A percentile compares a stretch with the other conserved stretches of the same genome.
These are phyloP conservation scores for Cicer chorassanicum DNA, from an alignment of 306 rosid genomes.

Conservation along the genomic window DNA sequence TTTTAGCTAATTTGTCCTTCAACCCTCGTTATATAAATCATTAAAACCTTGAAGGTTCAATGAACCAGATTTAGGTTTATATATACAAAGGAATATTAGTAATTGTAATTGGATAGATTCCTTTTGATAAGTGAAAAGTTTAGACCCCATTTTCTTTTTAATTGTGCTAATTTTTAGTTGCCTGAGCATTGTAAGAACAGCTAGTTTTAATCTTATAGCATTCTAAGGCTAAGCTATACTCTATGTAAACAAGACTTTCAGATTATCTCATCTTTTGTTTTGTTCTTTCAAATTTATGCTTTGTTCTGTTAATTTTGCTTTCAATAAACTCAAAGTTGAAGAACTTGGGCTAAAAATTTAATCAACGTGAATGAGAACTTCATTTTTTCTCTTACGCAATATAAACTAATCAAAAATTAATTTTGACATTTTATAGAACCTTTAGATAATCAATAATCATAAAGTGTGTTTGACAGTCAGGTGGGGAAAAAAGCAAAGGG, in stretches of 20 bases:
- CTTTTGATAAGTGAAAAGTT: slow-evolving; percentile 24
- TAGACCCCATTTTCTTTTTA: slow-evolving; percentile 31
- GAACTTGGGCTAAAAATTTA: background rate
- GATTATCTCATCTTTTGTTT: slow-evolving; percentile 7
- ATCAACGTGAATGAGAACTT: too few species aligned
- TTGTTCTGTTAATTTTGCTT: background rate
- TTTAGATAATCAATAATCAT: background rate
- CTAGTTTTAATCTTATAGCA: slow-evolving; percentile 29
- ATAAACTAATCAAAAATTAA: background rate
- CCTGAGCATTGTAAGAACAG: slow-evolving; percentile 26
- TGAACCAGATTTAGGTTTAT: slow-evolving; percentile 47
- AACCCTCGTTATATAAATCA: slow-evolving; percentile 22
- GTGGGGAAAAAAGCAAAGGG: background rate
- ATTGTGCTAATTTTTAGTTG: slow-evolving; percentile 18
- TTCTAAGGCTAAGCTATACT: slow-evolving; percentile 26
- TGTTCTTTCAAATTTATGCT: background rate
- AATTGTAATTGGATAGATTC: slow-evolving; percentile 56
- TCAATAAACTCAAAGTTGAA: background rate
- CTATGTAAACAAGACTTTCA: slow-evolving; percentile 36
- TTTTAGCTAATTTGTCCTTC: slow-evolving; percentile 22
- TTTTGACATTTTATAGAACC: background rate
- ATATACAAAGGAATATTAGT: slow-evolving; percentile 46
- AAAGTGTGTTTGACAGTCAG: background rate
- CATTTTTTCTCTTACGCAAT: background rate
- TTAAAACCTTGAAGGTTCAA: slow-evolving; percentile 42